phyloP scores from a whole-genome alignment of 768 basidiomycete genomes.

The Baorangia bicolor region DNA sequence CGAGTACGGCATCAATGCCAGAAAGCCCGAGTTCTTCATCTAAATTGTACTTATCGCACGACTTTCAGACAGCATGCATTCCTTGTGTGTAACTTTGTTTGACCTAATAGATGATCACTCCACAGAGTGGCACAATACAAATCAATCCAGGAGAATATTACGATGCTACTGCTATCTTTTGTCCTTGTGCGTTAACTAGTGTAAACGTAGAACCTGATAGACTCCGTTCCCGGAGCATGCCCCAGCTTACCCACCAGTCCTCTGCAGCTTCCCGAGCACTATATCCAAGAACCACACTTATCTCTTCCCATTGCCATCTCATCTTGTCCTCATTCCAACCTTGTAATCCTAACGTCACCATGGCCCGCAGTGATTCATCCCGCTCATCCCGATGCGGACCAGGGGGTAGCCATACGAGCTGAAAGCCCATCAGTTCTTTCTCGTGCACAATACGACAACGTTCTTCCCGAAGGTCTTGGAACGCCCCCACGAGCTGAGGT shows the following conservation, averaged over 20 bases:
- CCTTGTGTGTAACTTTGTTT: background rate
- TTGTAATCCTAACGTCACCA: constrained; percentile 15
- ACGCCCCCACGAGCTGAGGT: constrained; percentile 47
- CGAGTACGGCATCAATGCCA: constrained; percentile 95
- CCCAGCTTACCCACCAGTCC: constrained; percentile 63
- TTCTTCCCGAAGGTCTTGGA: constrained; percentile 53
- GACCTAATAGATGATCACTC: background rate
- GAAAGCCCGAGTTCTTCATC: constrained; percentile 93
- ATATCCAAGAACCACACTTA: constrained; percentile 46
- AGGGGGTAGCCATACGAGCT: constrained; percentile 39
- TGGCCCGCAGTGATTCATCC: constrained; percentile 35
- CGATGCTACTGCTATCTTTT: background rate
- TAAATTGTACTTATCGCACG: constrained; percentile 30
- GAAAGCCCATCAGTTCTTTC: constrained; percentile 42
- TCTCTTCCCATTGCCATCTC: constrained; percentile 49
- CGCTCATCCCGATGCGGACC: constrained; percentile 44
- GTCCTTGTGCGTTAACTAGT: background rate
- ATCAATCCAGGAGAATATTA: background rate
- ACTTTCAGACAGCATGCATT: background rate
- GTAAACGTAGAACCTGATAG: background rate
- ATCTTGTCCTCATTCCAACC: constrained; percentile 48
- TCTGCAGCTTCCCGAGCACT: constrained; percentile 54
- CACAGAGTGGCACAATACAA: background rate
- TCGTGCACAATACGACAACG: constrained; percentile 41
- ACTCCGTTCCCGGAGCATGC: constrained; percentile 40